Percentiles rank a stretch among this genome's conserved stretches.
Evolutionary conservation across 2,329 filamentous ascomycete genomes (phyloP).

Genomic region (Scolecobasidium constrictum): DNA sequence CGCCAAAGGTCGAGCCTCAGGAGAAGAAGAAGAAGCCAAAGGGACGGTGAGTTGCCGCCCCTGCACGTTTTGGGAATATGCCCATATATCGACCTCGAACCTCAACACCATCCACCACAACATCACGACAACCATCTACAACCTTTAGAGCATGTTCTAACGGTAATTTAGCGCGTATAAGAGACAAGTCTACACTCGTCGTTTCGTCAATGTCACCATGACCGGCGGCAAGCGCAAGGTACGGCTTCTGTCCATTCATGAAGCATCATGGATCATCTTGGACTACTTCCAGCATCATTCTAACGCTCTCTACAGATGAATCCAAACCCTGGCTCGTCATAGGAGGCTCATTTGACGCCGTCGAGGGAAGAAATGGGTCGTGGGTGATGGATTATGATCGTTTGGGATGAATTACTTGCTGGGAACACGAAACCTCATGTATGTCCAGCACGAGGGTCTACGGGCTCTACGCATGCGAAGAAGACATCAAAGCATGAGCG

Average conservation of each 20-base stretch:
- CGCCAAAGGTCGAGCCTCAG: slow-evolving; percentile 79
- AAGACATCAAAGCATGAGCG: neutral
- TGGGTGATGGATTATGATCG: neutral
- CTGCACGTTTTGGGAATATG: too few species aligned
- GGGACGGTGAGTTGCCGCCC: too few species aligned
- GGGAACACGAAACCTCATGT: neutral
- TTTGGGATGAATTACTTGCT: neutral
- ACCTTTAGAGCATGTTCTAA: too few species aligned
- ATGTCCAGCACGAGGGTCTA: neutral
- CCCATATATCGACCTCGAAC: too few species aligned
- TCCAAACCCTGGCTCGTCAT: slow-evolving; percentile 61
- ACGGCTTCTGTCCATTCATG: slow-evolving; percentile 20
- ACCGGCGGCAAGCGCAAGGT: slow-evolving; percentile 99
- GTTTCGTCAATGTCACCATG: slow-evolving; percentile 96
- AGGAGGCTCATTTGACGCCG: neutral
- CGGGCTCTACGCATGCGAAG: neutral
- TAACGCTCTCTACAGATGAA: slow-evolving; percentile 54
- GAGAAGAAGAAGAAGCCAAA: slow-evolving; percentile 97
- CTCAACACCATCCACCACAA: too few species aligned
- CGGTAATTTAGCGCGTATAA: too few species aligned
- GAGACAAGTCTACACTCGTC: slow-evolving; percentile 90
- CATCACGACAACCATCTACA: too few species aligned
- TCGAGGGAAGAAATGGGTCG: too few species aligned
- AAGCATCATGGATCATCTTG: too few species aligned
- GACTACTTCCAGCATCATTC: neutral